These are phyloP conservation scores for Multifurca ochricompacta DNA, from an alignment of 768 basidiomycete genomes.

Conservation along the genomic window DNA sequence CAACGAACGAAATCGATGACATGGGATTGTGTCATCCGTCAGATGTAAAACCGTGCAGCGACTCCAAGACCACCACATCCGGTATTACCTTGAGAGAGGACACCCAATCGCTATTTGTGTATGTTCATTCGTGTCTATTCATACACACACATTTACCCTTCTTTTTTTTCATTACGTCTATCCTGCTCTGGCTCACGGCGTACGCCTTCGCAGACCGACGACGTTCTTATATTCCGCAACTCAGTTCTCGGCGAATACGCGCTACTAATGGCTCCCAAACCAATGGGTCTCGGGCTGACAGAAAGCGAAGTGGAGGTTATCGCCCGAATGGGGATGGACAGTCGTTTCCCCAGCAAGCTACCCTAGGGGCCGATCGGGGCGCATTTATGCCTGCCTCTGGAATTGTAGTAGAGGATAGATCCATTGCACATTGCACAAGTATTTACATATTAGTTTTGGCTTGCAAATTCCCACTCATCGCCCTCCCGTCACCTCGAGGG, in stretches of 20 bases:
- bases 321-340: constrained; percentile 54
- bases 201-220: constrained; percentile 59
- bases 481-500: constrained; percentile 78
- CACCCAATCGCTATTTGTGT: constrained; percentile 78
- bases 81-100: constrained; percentile 49
- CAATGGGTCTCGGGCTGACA: constrained; percentile 60
- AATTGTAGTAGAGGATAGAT: constrained; percentile 3
- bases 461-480: constrained; percentile 16
- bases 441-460: constrained; percentile 1
- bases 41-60: constrained; percentile 63
- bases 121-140: constrained; percentile 25
- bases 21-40: background rate
- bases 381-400: background rate
- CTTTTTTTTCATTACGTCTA: background rate
- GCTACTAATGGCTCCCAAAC: constrained; percentile 62
- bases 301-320: constrained; percentile 48
- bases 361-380: constrained; percentile 9
- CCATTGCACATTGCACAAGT: constrained; percentile 10
- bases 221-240: constrained; percentile 70
- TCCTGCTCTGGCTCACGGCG: constrained; percentile 10
- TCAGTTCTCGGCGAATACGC: constrained; percentile 74
- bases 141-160: background rate
- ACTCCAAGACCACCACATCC: constrained; percentile 67
- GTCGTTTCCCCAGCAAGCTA: constrained; percentile 25
- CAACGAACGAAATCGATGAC: too few relatives aligned